Evolutionary conservation across 805 yeast genomes (phyloP).

Genomic region (Candida anglica): DNA sequence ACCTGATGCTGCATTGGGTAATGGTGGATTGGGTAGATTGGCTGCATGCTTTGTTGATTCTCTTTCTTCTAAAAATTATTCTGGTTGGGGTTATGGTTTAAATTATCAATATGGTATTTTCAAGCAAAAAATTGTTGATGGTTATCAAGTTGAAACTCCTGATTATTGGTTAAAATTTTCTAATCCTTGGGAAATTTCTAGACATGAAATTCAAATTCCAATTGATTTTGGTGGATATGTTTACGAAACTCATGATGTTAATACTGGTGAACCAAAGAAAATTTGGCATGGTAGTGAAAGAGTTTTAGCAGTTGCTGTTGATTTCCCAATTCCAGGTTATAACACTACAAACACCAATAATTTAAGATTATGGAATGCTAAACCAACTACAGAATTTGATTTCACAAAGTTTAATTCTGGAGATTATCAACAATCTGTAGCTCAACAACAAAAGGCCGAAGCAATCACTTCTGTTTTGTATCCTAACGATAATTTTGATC

Average conservation of each 20-base stretch:
- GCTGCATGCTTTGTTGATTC: constrained; percentile 95
- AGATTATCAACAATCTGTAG: constrained; percentile 81
- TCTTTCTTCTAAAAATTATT: constrained; percentile 76
- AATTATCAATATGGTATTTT: constrained; percentile 93
- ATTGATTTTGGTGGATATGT: constrained; percentile 87
- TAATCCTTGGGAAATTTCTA: constrained; percentile 91
- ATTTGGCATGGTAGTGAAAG: constrained; percentile 87
- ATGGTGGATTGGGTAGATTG: constrained; percentile 91
- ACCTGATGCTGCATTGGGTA: constrained; percentile 93
- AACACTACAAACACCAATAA: constrained; percentile 81
- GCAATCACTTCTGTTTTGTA: constrained; percentile 88
- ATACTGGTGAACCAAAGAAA: constrained; percentile 54
- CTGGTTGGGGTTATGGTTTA: constrained; percentile 96
- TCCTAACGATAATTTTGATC: constrained; percentile 90
- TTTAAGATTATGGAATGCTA: constrained; percentile 84
- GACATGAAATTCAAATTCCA: constrained; percentile 83
- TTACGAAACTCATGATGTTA: constrained; percentile 49
- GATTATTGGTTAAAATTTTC: constrained; percentile 89
- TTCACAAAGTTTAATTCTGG: constrained; percentile 88
- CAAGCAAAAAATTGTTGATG: constrained; percentile 83
- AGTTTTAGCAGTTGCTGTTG: constrained; percentile 85
- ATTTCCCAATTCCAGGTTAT: constrained; percentile 91
- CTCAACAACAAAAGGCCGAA: constrained; percentile 83
- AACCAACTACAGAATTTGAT: constrained; percentile 88
- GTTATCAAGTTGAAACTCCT: constrained; percentile 91